Base-by-base conservation (phyloP, 1,139 yeast genomes). In the Kurtzmaniella quercitrusa region DNA sequence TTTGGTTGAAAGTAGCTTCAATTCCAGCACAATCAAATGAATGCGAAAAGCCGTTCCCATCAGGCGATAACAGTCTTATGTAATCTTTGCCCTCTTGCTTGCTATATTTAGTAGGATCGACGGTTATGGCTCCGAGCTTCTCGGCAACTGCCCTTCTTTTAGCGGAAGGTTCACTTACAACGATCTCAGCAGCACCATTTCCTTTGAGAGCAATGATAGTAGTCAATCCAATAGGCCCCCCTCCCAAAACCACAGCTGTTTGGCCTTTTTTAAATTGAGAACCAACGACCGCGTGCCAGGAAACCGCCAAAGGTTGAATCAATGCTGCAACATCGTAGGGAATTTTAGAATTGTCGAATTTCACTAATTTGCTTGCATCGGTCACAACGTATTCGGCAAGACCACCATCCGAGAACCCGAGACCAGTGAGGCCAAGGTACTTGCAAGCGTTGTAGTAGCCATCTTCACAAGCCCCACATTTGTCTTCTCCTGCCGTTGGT, bases 1-100 rank as follows among this genome's bases (percentile, higher is more conserved):
- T 70, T 1, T 82, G 65, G 31, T 69, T 66, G 51, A 78, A 76
- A 2, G 87, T 81, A 2, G 68, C 69, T 40, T 75, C 78, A 21
- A 77, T 60, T 25, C 88, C 88, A 0, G 84, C 77, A 57, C 85
- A 79, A 59, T 82, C 88, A 57, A 72, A 82, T 0, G 81, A 64
- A 38, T 72, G 73, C 44, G 77, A 73, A 52, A 76, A 82, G 2
- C 87, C 88, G 50, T 68, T 71, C 15, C 75, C 75, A 46, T 62
- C 74, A 3, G 72, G 70, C 2, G 77, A 69, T 48, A 75, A 46
- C 16, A 60, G 58, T 44, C 57, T 37, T 5, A 27, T 47, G 67
- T 44, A 79, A 58, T n/a, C 58, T 63, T 1, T 48, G 15, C 78
- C 73, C 11, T 64, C 66, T 53, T 81, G 76, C 34, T 48, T 38